Conservation (phyloP, 1,284 basidiomycete species). For the Leccinum cinnamomeum region DNA sequence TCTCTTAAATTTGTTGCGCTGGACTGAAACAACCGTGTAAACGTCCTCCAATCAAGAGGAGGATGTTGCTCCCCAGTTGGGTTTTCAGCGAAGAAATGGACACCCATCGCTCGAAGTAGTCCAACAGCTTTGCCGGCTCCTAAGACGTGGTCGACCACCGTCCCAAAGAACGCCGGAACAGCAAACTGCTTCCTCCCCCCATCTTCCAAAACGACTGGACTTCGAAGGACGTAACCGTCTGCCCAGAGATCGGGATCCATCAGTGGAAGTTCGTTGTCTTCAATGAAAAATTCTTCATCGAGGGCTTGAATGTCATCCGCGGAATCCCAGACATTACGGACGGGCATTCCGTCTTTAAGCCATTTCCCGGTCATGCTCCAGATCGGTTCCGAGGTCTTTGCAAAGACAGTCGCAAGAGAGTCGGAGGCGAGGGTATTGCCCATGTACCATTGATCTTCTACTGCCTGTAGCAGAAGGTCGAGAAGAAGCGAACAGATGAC, state of each 20-base stretch:
- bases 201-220: slow-evolving; percentile 35
- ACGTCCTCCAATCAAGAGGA: slow-evolving; percentile 30
- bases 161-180: slow-evolving; percentile 61
- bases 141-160: slow-evolving; percentile 58
- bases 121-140: slow-evolving; percentile 80
- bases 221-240: slow-evolving; percentile 64
- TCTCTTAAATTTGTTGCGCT: slow-evolving; percentile 41
- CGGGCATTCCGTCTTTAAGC: slow-evolving; percentile 73
- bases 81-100: slow-evolving; percentile 29
- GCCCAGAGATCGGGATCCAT: slow-evolving; percentile 81
- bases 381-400: slow-evolving; percentile 61
- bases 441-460: slow-evolving; percentile 56
- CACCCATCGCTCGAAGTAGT: slow-evolving; percentile 53
- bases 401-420: slow-evolving; percentile 63
- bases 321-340: slow-evolving; percentile 41
- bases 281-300: slow-evolving; percentile 82
- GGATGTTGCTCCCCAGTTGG: slow-evolving; percentile 14
- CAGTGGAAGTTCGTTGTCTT: slow-evolving; percentile 62
- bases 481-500: slow-evolving; percentile 55
- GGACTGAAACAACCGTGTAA: slow-evolving; percentile 35
- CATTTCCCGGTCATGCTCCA: slow-evolving; percentile 76
- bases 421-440: slow-evolving; percentile 53
- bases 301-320: slow-evolving; percentile 35
- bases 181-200: slow-evolving; percentile 39
- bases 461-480: slow-evolving; percentile 57